These are phyloP conservation scores for Venustampulla echinocandica DNA, from an alignment of 495 filamentous ascomycete genomes.

Conservation along the genomic window DNA sequence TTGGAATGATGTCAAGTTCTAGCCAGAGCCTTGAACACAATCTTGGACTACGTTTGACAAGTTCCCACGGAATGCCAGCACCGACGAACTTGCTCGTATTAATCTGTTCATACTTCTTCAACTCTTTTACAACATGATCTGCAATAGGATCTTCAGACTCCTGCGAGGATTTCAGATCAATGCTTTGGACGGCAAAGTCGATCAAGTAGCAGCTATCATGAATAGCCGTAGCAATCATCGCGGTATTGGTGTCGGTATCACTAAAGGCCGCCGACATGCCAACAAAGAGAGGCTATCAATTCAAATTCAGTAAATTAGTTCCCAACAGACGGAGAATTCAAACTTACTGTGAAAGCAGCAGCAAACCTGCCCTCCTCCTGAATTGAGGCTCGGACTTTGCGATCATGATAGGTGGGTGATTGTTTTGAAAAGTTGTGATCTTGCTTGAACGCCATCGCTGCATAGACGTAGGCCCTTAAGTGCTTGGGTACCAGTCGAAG, in stretches of 20 bases:
- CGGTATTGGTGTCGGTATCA: slow-evolving; percentile 38
- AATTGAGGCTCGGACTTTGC: slow-evolving; percentile 33
- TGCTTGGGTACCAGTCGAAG: slow-evolving; percentile 9
- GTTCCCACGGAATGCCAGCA: slow-evolving; percentile 44
- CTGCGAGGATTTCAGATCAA: slow-evolving; percentile 29
- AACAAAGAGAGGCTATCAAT: slow-evolving; percentile 60
- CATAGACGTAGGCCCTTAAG: slow-evolving; percentile 18
- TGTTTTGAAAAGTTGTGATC: slow-evolving; percentile 33
- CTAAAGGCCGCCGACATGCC: slow-evolving; percentile 50
- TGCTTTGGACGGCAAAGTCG: slow-evolving; percentile 58
- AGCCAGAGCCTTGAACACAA: slow-evolving; percentile 71
- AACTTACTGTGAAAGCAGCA: slow-evolving; percentile 48
- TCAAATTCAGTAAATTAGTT: too few relatives aligned
- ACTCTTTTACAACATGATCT: slow-evolving; percentile 43
- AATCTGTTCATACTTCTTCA: slow-evolving; percentile 48
- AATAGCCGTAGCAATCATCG: slow-evolving; percentile 56
- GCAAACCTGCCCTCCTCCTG: slow-evolving; percentile 46
- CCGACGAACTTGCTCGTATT: slow-evolving; percentile 64
- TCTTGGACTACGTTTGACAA: slow-evolving; percentile 44
- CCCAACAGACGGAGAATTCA: not conserved
- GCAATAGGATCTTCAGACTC: slow-evolving; percentile 37
- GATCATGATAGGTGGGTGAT: slow-evolving; percentile 36
- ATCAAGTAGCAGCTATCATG: slow-evolving; percentile 73
- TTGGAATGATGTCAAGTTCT: slow-evolving; percentile 67
- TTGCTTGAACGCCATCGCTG: slow-evolving; percentile 32